Evolutionary conservation across 441 rosid genomes (phyloP).

Genomic region (Syzygium malaccense): DNA sequence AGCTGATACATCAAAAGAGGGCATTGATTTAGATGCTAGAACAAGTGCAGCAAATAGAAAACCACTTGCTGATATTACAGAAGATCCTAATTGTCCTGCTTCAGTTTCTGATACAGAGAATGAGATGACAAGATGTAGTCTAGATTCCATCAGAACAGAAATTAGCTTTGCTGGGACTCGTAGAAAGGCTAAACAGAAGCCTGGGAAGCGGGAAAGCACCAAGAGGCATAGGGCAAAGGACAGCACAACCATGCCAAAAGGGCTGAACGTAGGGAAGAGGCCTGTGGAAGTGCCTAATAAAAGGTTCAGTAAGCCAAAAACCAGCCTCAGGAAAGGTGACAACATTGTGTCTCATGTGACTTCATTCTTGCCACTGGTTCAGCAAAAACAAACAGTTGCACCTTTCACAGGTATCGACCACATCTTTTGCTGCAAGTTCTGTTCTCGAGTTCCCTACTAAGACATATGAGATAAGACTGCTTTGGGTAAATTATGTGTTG

Average conservation of each 20-base stretch:
- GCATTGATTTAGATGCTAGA: slow-evolving; percentile 18
- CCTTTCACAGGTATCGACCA: slow-evolving; percentile 44
- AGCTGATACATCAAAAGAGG: slow-evolving; percentile 32
- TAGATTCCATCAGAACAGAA: slow-evolving; percentile 55
- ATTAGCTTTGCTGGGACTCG: slow-evolving; percentile 39
- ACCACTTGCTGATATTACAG: slow-evolving; percentile 49
- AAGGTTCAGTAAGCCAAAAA: slow-evolving; percentile 51
- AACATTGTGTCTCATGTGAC: slow-evolving; percentile 74
- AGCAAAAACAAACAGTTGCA: slow-evolving; percentile 64
- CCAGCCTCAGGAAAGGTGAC: slow-evolving; percentile 33
- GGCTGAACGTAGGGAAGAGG: slow-evolving; percentile 25
- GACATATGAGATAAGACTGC: not conserved
- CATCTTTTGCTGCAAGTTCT: not conserved
- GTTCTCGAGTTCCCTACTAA: not conserved
- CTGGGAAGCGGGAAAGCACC: slow-evolving; percentile 26
- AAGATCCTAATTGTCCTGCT: slow-evolving; percentile 31
- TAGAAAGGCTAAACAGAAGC: slow-evolving; percentile 34
- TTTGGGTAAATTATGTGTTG: not conserved
- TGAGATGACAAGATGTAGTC: slow-evolving; percentile 41
- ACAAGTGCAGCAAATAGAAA: slow-evolving; percentile 37
- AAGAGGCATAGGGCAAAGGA: slow-evolving; percentile 46
- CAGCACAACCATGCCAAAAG: slow-evolving; percentile 20
- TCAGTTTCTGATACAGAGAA: slow-evolving; percentile 41
- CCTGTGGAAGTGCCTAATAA: slow-evolving; percentile 30
- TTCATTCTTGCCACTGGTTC: slow-evolving; percentile 84